These are phyloP conservation scores for Candida suzukii DNA, from an alignment of 805 yeast genomes.

Conservation along the genomic window DNA sequence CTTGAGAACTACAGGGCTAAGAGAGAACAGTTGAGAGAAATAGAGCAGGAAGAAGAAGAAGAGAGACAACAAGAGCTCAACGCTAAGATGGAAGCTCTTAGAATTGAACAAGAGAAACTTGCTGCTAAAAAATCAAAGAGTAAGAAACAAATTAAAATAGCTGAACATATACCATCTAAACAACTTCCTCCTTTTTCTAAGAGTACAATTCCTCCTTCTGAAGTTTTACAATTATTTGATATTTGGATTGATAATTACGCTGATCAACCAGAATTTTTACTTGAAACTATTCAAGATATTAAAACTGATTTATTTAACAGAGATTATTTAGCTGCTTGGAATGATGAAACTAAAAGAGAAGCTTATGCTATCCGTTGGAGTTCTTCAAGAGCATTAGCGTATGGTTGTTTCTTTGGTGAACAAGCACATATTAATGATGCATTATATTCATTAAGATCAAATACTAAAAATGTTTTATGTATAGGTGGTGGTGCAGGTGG, in stretches of 20 bases:
- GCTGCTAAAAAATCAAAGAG: neutral
- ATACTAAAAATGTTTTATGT: constrained; percentile 37
- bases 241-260: constrained; percentile 15
- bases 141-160: neutral
- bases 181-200: constrained; percentile 23
- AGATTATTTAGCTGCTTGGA: constrained; percentile 66
- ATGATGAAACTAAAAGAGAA: constrained; percentile 49
- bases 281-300: constrained; percentile 53
- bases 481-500: constrained; percentile 92
- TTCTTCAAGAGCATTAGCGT: constrained; percentile 73
- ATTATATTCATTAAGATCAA: constrained; percentile 10
- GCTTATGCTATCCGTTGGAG: constrained; percentile 86
- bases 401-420: constrained; percentile 56
- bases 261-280: constrained; percentile 26
- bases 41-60: constrained; percentile 27
- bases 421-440: constrained; percentile 34
- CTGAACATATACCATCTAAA: neutral
- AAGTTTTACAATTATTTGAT: constrained; percentile 25
- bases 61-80: neutral
- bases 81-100: neutral
- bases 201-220: constrained; percentile 26
- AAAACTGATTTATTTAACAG: constrained; percentile 65
- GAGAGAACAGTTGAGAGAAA: constrained; percentile 17
- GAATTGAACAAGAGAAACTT: neutral
- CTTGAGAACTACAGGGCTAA: constrained; percentile 24